A percentile compares a stretch with the other conserved stretches of the same genome.
These are phyloP conservation scores for Schizochytrium sp. DNA, from an alignment of 108 stramenopile genomes.

Conservation along the genomic window DNA sequence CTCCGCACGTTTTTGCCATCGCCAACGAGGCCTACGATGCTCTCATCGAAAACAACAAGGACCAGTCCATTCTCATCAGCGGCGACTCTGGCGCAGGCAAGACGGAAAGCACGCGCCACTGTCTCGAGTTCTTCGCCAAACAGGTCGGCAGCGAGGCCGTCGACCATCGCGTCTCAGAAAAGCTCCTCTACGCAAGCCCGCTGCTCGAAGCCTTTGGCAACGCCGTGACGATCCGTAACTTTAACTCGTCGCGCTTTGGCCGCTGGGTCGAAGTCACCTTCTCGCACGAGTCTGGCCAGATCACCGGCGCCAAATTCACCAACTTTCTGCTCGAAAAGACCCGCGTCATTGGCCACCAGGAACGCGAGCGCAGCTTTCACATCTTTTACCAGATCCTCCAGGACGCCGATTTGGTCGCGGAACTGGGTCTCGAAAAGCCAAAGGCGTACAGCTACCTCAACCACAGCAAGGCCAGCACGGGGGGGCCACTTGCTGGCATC, in stretches of 20 bases:
- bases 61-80: constrained; percentile 53
- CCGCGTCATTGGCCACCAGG: constrained; percentile 18
- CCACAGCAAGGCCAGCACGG: constrained; percentile 16
- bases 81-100: constrained; percentile 62
- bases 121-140: constrained; percentile 55
- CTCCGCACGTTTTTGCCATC: constrained; percentile 66
- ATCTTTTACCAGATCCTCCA: constrained; percentile 33
- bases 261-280: constrained; percentile 30
- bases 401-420: neutral
- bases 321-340: constrained; percentile 39
- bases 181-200: constrained; percentile 86
- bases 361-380: constrained; percentile 39
- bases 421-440: constrained; percentile 21
- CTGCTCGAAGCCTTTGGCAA: constrained; percentile 99
- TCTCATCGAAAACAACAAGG: constrained; percentile 47
- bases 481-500: constrained; percentile 22
- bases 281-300: neutral
- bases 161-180: constrained; percentile 64
- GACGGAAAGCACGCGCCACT: constrained; percentile 61
- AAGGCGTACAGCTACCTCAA: constrained; percentile 28
- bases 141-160: neutral
- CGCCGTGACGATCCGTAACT: constrained; percentile 75
- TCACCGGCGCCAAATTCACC: constrained; percentile 7
- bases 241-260: constrained; percentile 33
- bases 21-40: constrained; percentile 65